A percentile compares a stretch with the other conserved stretches of the same genome.
These are phyloP conservation scores for Boletus tylopilopsis DNA, from an alignment of 768 basidiomycete genomes.

Conservation along the genomic window DNA sequence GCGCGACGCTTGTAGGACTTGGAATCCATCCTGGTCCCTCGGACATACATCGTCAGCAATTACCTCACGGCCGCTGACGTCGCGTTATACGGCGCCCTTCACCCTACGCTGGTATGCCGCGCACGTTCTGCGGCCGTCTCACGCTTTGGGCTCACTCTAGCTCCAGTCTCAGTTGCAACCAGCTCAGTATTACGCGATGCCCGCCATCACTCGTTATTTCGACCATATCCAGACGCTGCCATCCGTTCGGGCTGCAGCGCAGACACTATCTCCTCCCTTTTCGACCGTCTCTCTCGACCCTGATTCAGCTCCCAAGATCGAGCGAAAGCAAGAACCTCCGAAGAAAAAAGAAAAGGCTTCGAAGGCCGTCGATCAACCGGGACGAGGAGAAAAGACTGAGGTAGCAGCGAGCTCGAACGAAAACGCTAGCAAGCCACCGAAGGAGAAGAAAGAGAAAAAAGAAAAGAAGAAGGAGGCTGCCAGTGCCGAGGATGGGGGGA, in stretches of 20 bases:
- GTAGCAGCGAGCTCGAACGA: slow-evolving; percentile 36
- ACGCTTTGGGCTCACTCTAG: slow-evolving; percentile 6
- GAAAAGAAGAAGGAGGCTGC: slow-evolving; percentile 55
- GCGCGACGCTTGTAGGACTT: slow-evolving; percentile 49
- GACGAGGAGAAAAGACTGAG: slow-evolving; percentile 22
- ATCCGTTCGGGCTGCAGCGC: slow-evolving; percentile 55
- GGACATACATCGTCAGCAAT: slow-evolving; percentile 84
- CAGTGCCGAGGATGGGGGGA: slow-evolving; percentile 26
- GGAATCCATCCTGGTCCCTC: slow-evolving; percentile 63
- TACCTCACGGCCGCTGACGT: slow-evolving; percentile 88
- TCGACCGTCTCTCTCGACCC: slow-evolving; percentile 65
- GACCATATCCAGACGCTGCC: slow-evolving; percentile 84
- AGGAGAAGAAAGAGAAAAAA: slow-evolving; percentile 35
- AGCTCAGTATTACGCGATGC: slow-evolving; percentile 71
- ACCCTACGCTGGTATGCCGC: slow-evolving; percentile 68
- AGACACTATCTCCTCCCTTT: slow-evolving; percentile 49
- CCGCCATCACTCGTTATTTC: slow-evolving; percentile 89
- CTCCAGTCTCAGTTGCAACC: slow-evolving; percentile 66
- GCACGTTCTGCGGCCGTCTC: background rate
- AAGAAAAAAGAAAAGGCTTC: slow-evolving; percentile 75
- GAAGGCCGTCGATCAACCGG: slow-evolving; percentile 31
- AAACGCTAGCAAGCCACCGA: slow-evolving; percentile 30
- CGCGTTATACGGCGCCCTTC: slow-evolving; percentile 85
- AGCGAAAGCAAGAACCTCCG: slow-evolving; percentile 65
- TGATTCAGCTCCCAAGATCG: slow-evolving; percentile 66